Evolutionary conservation across 352 stramenopile genomes (phyloP), one percentile per base, ranked within the genome.

Genomic region (Pythium inflatum): DNA sequence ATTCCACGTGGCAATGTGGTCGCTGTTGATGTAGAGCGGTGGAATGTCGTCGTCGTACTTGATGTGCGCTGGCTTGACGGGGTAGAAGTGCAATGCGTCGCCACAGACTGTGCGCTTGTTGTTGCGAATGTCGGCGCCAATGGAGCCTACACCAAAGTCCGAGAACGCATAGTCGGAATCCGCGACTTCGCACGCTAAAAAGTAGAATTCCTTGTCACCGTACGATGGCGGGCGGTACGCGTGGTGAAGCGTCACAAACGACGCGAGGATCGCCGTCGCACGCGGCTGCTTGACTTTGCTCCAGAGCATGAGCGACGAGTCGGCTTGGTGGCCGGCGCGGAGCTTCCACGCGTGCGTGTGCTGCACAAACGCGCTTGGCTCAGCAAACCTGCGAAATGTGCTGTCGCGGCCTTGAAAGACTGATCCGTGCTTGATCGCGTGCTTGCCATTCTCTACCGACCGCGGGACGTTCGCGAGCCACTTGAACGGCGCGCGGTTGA

Each of bases 201-300:
- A 91, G 64, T 90, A 94, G n/a, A 91, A 69, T 51, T 94, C 84
- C 62, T 94, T 94, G 55, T 92, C 86, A 3, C 84, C 81, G 53
- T 91, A 91, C 9, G 75, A 85, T 16, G 78, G 80, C 31, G 78
- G 78, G 0, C 70, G 72, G 11, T 51, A 50, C 6, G 36, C 34
- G 30, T 77, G 57, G 33, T 68, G 76, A 0, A 79, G 61, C 4
- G 82, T 74, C 9, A 81, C 62, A 59, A 92, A 92, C 2, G 83
- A 78, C 1, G 71, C 75, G 28, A 94, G 62, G 13, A 94, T 87
- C 14, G 83, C 80, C 0, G 84, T 94, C 18, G 86, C 86, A 12
- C 84, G 80, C n/a, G 78, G 76, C 62, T 94, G 84, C 43, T 72
- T 74, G 24, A 69, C 57, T 70, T 94, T 94, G 70, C 72, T 84